Evolutionary conservation across 768 basidiomycete species (phyloP), one percentile per base, ranked within the genome.

Genomic region (Lactifluus piperatus): DNA sequence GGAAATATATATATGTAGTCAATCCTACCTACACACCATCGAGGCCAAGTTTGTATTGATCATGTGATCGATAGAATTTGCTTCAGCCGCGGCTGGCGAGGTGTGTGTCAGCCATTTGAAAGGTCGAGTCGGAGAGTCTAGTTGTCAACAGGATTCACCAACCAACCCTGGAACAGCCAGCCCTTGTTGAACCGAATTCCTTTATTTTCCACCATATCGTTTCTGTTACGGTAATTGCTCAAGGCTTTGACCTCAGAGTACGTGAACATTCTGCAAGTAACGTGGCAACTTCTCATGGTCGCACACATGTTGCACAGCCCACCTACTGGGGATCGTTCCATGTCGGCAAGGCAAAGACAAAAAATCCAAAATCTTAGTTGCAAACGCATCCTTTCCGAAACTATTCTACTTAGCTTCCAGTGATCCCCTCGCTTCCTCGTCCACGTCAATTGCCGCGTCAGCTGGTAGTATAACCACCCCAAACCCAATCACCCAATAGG

Each of bases 331-430:
- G 20, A 22, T 32, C 50, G 58, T 56, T 37, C 22, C 50, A 81
- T 80, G 81, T 78, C 82, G 75, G 75, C 81, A 73, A 75, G 80
- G 62, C 81, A 79, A 77, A 82, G 77, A 72, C 83, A 82, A 73
- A 84, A 83, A 68, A 77, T 81, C 64, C 83, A 81, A 68, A 77
- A 77, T 70, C 69, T 73, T 64, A 79, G 75, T 70, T 79, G 85
- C 65, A 82, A 84, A 70, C 80, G 83, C 57, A 84, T 83, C n/a
- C 81, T 84, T 64, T 13, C 30, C 32, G 24, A 58, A 14, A 7
- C 14, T 26, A 20, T 36, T 24, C 27, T 22, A 7, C 6, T 27
- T 1, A 27, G 7, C 46, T 22, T 39, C 30, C 37, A n/a, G 37
- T 39, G 37, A 39, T 39, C 10, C 5, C 10, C 37, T 39, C 18